Evolutionary conservation across 2,329 filamentous ascomycete species (phyloP).

Genomic region (Aspergillus sp.): DNA sequence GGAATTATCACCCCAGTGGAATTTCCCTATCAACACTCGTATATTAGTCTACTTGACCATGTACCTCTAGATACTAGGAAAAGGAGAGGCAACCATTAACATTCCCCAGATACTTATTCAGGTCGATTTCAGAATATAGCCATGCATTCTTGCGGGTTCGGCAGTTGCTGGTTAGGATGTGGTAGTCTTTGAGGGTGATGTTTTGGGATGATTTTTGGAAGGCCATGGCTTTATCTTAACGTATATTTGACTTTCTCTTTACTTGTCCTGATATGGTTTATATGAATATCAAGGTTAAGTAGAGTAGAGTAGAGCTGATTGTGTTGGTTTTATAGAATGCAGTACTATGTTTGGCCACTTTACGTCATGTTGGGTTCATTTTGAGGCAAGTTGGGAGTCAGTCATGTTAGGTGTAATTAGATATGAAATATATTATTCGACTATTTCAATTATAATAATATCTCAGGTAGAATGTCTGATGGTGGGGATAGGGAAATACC

Average conservation of each 20-base stretch:
- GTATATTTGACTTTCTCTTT: neutral
- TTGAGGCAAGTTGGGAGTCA: too few relatives aligned
- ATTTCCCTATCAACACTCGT: constrained; percentile 2
- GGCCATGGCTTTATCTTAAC: neutral
- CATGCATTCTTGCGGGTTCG: neutral
- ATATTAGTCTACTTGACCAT: neutral
- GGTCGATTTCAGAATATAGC: constrained; percentile 1
- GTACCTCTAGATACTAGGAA: neutral
- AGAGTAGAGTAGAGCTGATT: neutral
- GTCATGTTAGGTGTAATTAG: too few relatives aligned
- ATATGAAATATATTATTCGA: too few relatives aligned
- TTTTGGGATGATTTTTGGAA: constrained; percentile 7
- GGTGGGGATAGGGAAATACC: too few relatives aligned
- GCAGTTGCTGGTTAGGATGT: constrained; percentile 5
- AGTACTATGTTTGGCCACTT: too few relatives aligned
- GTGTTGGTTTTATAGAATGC: too few relatives aligned
- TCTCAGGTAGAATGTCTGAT: too few relatives aligned
- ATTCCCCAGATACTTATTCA: constrained; percentile 6
- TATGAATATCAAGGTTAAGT: neutral
- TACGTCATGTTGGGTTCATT: too few relatives aligned
- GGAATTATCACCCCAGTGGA: constrained; percentile 7
- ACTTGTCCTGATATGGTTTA: neutral
- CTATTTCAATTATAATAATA: too few relatives aligned
- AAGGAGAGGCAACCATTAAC: constrained; percentile 3
- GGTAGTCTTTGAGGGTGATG: constrained; percentile 6